Evolutionary conservation across 306 rosid genomes (phyloP).

Genomic region (Erythrophleum fordii): DNA sequence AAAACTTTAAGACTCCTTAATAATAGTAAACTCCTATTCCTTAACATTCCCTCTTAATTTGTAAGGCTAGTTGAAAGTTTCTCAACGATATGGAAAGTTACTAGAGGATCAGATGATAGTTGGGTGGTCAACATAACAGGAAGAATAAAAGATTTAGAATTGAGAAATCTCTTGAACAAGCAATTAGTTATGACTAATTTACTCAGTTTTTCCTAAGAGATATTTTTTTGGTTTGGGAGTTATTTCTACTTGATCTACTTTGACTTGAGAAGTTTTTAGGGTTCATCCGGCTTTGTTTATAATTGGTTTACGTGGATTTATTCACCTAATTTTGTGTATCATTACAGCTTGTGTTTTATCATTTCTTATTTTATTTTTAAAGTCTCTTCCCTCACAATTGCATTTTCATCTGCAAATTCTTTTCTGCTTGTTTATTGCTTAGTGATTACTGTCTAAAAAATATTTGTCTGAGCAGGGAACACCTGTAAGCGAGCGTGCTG

Average conservation of each 20-base stretch:
- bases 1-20: not conserved
- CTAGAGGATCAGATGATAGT: not conserved
- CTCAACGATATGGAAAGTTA: not conserved
- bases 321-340: not conserved
- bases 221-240: not conserved
- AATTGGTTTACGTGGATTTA: not conserved
- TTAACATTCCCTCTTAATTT: not conserved
- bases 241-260: not conserved
- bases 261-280: not conserved
- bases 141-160: not conserved
- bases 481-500: constrained; percentile 98
- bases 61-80: not conserved
- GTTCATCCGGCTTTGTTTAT: not conserved
- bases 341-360: not conserved
- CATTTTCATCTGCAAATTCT: not conserved
- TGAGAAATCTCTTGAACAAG: not conserved
- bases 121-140: constrained; percentile 2
- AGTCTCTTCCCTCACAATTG: not conserved
- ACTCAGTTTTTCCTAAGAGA: not conserved
- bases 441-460: constrained; percentile 19
- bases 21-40: not conserved
- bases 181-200: not conserved
- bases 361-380: not conserved
- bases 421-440: constrained; percentile 33
- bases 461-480: constrained; percentile 71